Evolutionary conservation across 2,329 filamentous ascomycete species (phyloP).

Genomic region (Penicillium expansum): DNA sequence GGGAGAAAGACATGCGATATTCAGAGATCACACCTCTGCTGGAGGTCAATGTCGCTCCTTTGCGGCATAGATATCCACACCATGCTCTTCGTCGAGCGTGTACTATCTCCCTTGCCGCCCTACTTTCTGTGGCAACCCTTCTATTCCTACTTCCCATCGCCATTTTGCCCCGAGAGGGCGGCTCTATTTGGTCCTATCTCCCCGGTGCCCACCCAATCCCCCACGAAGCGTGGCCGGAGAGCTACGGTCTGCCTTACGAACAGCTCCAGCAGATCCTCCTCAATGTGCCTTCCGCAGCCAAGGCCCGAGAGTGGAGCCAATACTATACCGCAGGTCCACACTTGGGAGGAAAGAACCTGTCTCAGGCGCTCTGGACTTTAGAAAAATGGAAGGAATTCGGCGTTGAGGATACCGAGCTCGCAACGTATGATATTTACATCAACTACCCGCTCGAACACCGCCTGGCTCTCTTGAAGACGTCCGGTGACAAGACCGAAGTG

Average conservation of each 20-base stretch:
- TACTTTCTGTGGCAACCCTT: slow-evolving; percentile 39
- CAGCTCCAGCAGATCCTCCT: slow-evolving; percentile 55
- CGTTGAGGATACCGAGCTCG: slow-evolving; percentile 56
- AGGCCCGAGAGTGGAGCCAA: slow-evolving; percentile 67
- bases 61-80: slow-evolving; percentile 44
- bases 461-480: slow-evolving; percentile 61
- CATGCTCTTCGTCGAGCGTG: slow-evolving; percentile 43
- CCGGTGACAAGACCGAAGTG: slow-evolving; percentile 49
- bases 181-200: slow-evolving; percentile 40
- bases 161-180: slow-evolving; percentile 38
- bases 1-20: slow-evolving; percentile 38
- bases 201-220: slow-evolving; percentile 42
- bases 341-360: slow-evolving; percentile 73
- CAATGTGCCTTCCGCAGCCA: slow-evolving; percentile 53
- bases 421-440: slow-evolving; percentile 71
- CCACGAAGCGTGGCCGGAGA: slow-evolving; percentile 41
- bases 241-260: slow-evolving; percentile 51
- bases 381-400: slow-evolving; percentile 72
- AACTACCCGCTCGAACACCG: slow-evolving; percentile 74
- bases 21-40: slow-evolving; percentile 45
- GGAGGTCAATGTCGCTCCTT: slow-evolving; percentile 40
- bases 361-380: slow-evolving; percentile 73
- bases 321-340: slow-evolving; percentile 78
- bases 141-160: slow-evolving; percentile 44
- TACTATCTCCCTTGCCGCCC: slow-evolving; percentile 38